phyloP scores from a whole-genome alignment of 352 stramenopile species.

The Phytophthora ohioensis region DNA sequence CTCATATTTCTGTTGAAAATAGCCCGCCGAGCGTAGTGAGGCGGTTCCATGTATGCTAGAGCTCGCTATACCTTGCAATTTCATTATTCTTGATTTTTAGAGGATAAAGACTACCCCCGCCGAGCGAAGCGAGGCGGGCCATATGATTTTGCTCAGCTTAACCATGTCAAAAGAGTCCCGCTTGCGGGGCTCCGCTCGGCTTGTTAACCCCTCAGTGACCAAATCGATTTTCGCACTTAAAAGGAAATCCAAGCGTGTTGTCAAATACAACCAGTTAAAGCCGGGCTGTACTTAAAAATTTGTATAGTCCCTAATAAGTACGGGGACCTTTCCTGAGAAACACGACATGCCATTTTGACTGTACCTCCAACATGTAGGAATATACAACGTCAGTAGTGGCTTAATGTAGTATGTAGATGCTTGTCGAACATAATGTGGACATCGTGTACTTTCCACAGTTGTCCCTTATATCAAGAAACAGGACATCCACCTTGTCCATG shows the following conservation, averaged over 20 bases:
- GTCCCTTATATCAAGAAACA: neutral
- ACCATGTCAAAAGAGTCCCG: too few species aligned
- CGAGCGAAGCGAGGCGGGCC: too few species aligned
- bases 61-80: too few species aligned
- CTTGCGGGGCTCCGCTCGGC: too few species aligned
- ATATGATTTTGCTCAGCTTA: too few species aligned
- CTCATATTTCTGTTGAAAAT: too few species aligned
- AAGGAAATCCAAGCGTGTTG: constrained; percentile 5
- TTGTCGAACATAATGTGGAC: neutral
- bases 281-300: neutral
- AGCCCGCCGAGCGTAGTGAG: too few species aligned
- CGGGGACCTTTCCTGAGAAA: constrained; percentile 1
- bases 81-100: too few species aligned
- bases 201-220: neutral
- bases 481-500: neutral
- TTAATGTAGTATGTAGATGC: neutral
- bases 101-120: too few species aligned
- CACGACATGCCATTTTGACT: neutral
- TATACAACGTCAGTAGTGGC: neutral
- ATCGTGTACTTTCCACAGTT: neutral
- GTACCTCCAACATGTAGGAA: constrained; percentile 1
- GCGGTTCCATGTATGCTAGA: too few species aligned
- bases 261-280: constrained; percentile 13
- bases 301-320: constrained; percentile 13
- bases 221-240: constrained; percentile 7